Conservation (phyloP, 1,284 basidiomycete species). For the Inonotus hispidus region DNA sequence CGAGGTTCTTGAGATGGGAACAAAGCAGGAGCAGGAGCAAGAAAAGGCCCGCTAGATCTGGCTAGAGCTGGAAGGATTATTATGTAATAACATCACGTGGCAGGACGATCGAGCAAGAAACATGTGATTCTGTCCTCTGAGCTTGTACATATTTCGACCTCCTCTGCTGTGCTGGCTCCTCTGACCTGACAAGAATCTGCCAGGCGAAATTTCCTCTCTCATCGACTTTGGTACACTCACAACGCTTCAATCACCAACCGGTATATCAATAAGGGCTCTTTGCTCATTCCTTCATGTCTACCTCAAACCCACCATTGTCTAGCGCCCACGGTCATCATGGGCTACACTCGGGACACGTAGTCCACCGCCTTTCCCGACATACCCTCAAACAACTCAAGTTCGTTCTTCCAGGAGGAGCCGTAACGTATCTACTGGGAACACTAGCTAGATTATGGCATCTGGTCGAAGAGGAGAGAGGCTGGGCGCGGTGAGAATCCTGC, state of each 20-base stretch:
- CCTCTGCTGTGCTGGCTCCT: too few relatives aligned
- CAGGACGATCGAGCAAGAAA: too few relatives aligned
- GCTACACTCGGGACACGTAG: neutral
- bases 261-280: neutral
- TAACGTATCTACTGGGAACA: constrained; percentile 58
- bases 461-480: constrained; percentile 33
- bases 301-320: neutral
- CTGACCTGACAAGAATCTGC: too few relatives aligned
- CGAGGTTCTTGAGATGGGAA: too few relatives aligned
- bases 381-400: constrained; percentile 65
- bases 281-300: neutral
- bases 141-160: too few relatives aligned
- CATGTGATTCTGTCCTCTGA: too few relatives aligned
- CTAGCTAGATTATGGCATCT: constrained; percentile 44
- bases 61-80: too few relatives aligned
- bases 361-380: constrained; percentile 34
- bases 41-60: too few relatives aligned
- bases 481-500: constrained; percentile 43
- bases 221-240: neutral
- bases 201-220: too few relatives aligned
- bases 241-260: neutral
- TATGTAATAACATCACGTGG: too few relatives aligned
- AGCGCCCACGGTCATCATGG: neutral
- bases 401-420: constrained; percentile 56
- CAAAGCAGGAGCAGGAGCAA: too few relatives aligned